phyloP scores from a whole-genome alignment of 768 basidiomycete species.

The Macrolepiota dolichaula region DNA sequence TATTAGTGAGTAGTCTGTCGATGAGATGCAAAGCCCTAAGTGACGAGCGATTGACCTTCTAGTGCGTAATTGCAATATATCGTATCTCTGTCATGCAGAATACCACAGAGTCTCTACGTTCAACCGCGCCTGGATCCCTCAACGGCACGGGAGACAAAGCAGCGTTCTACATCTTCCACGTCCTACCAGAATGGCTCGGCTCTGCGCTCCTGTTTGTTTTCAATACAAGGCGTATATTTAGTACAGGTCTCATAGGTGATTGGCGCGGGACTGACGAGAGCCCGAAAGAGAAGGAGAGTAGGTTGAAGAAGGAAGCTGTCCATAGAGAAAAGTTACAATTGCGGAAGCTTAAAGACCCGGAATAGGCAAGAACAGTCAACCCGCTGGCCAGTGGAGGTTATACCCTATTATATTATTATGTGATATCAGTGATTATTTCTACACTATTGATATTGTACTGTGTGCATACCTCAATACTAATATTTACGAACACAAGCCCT shows the following conservation, averaged over 20 bases:
- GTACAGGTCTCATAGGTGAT: slow-evolving; percentile 32
- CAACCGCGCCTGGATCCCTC: slow-evolving; percentile 25
- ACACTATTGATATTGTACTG: too few relatives aligned
- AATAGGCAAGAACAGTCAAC: not conserved
- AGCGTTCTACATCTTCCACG: slow-evolving; percentile 41
- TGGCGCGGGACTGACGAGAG: slow-evolving; percentile 28
- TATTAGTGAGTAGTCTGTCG: slow-evolving; percentile 27
- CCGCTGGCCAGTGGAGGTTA: too few relatives aligned
- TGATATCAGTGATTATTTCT: too few relatives aligned
- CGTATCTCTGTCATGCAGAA: slow-evolving; percentile 37
- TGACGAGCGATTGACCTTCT: not conserved
- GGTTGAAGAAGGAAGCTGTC: slow-evolving; percentile 18
- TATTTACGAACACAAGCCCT: too few relatives aligned
- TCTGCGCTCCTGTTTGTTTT: slow-evolving; percentile 23
- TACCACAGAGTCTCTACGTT: slow-evolving; percentile 29
- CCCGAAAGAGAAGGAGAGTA: slow-evolving; percentile 19
- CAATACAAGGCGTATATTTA: slow-evolving; percentile 30
- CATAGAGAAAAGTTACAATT: slow-evolving; percentile 13
- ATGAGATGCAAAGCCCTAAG: not conserved
- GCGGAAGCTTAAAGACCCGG: not conserved
- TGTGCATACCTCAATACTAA: too few relatives aligned
- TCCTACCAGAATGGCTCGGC: slow-evolving; percentile 41
- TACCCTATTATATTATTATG: too few relatives aligned
- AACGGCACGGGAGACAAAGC: slow-evolving; percentile 33
- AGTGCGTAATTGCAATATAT: slow-evolving; percentile 34